Evolutionary conservation across 2,329 filamentous ascomycete species (phyloP).

Genomic region (Byssoonygena ceratinophila): DNA sequence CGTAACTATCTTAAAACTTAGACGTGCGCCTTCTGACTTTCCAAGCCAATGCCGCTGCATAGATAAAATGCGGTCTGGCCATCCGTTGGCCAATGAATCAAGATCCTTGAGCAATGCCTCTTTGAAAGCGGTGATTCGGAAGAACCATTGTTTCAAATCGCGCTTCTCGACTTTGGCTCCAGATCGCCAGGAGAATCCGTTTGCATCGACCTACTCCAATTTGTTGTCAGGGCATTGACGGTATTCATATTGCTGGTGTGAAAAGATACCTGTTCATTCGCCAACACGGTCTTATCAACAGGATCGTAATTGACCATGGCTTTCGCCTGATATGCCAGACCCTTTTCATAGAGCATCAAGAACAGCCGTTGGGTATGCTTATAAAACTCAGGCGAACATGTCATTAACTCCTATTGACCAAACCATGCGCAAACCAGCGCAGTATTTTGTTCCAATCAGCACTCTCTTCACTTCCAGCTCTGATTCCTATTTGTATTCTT

Average conservation of each 20-base stretch:
- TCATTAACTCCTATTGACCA: slow-evolving; percentile 61
- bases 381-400: slow-evolving; percentile 76
- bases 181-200: slow-evolving; percentile 77
- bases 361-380: slow-evolving; percentile 84
- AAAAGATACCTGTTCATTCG: slow-evolving; percentile 64
- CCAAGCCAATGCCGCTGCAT: slow-evolving; percentile 89
- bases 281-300: slow-evolving; percentile 76
- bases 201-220: slow-evolving; percentile 54
- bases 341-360: slow-evolving; percentile 60
- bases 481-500: too few species aligned
- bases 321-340: slow-evolving; percentile 71
- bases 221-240: slow-evolving; percentile 9
- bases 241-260: neutral
- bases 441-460: neutral
- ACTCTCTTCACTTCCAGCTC: neutral
- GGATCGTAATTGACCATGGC: slow-evolving; percentile 86
- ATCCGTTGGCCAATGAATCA: slow-evolving; percentile 54
- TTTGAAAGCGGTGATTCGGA: slow-evolving; percentile 70
- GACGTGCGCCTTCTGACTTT: slow-evolving; percentile 59
- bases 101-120: slow-evolving; percentile 62
- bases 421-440: slow-evolving; percentile 3
- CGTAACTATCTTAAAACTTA: slow-evolving; percentile 56
- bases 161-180: slow-evolving; percentile 73
- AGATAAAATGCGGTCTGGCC: slow-evolving; percentile 71
- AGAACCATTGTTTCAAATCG: slow-evolving; percentile 78